phyloP scores from a whole-genome alignment of 768 basidiomycete genomes.

The Tylopilus rubrobrunneus region DNA sequence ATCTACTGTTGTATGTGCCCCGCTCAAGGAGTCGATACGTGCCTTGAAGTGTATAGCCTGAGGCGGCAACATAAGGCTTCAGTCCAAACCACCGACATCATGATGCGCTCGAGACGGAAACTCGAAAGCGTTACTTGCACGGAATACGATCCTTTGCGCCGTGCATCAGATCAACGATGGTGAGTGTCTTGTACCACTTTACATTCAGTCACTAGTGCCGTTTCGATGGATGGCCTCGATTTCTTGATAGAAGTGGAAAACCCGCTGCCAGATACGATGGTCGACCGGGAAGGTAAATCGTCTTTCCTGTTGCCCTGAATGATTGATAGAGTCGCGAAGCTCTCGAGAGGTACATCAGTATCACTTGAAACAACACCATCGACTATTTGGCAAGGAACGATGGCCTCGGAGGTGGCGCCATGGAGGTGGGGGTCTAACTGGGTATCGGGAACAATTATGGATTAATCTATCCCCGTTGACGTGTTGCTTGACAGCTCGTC shows the following conservation, averaged over 20 bases:
- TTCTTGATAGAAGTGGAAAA: conserved; percentile 31
- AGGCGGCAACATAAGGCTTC: too few species aligned
- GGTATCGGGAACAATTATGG: too few species aligned
- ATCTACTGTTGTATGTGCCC: too few species aligned
- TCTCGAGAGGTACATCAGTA: conserved; percentile 52
- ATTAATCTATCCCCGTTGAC: not conserved
- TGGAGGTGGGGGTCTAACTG: too few species aligned
- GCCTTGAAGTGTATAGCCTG: too few species aligned
- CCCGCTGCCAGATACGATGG: conserved; percentile 38
- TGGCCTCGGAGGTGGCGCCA: too few species aligned
- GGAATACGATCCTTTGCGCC: conserved; percentile 44
- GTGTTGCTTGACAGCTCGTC: conserved; percentile 42
- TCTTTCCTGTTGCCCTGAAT: conserved; percentile 60
- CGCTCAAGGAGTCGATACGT: too few species aligned
- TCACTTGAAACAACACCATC: conserved; percentile 32
- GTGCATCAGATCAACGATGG: conserved; percentile 59
- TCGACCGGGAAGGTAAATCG: conserved; percentile 46
- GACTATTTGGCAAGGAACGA: too few species aligned
- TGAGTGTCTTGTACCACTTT: conserved; percentile 34
- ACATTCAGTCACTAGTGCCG: too few species aligned
- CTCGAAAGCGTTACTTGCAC: conserved; percentile 29
- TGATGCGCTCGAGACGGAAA: conserved; percentile 41
- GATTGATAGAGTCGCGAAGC: conserved; percentile 45
- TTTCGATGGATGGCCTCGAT: conserved; percentile 45
- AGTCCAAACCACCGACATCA: too few species aligned